Evolutionary conservation across 106 monocot genomes (phyloP).

Genomic region (Vanilla planifolia): DNA sequence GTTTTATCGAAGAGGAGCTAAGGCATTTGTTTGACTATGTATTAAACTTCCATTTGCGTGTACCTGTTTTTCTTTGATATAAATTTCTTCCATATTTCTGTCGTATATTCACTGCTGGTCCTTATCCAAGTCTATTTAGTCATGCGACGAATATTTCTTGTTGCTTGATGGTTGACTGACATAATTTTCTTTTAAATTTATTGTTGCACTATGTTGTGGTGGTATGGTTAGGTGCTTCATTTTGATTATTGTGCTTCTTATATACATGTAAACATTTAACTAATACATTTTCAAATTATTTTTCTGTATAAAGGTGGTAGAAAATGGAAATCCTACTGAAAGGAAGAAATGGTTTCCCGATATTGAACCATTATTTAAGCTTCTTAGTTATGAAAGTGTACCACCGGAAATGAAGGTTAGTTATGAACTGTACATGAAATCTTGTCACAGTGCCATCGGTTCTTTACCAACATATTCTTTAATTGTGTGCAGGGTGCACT

Average conservation of each 20-base stretch:
- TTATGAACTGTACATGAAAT: not conserved
- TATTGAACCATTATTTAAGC: constrained; percentile 93
- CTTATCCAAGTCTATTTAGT: not conserved
- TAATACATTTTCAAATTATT: not conserved
- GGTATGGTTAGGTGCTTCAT: not conserved
- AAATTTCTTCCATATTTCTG: not conserved
- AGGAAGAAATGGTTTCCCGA: constrained; percentile 93
- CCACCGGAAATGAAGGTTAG: constrained; percentile 90
- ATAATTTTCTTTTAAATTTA: too few relatives aligned
- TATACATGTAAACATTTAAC: not conserved
- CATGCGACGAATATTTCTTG: not conserved
- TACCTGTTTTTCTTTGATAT: not conserved
- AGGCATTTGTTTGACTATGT: too few relatives aligned
- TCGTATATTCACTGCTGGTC: not conserved
- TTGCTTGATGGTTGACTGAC: not conserved
- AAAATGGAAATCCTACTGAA: constrained; percentile 89
- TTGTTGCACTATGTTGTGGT: not conserved
- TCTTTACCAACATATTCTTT: not conserved
- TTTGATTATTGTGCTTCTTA: not conserved
- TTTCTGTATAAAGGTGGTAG: constrained; percentile 55
- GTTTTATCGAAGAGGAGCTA: too few relatives aligned
- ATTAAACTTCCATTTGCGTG: too few relatives aligned
- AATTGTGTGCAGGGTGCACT: constrained; percentile 71
- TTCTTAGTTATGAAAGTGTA: constrained; percentile 93
- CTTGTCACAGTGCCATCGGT: not conserved